These are phyloP conservation scores for Betula pendula DNA, from an alignment of 306 rosid genomes.

Conservation along the genomic window DNA sequence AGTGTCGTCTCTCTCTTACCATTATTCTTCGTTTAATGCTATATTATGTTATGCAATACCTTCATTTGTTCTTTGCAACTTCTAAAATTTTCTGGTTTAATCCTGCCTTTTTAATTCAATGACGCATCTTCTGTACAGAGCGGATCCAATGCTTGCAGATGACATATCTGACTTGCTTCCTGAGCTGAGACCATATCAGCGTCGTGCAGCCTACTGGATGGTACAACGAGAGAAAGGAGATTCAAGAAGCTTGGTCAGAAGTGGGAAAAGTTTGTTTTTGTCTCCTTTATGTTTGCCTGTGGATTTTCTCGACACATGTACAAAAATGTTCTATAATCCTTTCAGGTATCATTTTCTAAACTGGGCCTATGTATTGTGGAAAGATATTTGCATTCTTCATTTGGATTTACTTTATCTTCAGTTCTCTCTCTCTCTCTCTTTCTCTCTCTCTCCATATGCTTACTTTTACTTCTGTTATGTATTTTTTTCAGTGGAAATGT, in stretches of 20 bases:
- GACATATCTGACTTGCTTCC: constrained; percentile 82
- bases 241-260: constrained; percentile 42
- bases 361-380: constrained; percentile 16
- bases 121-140: constrained; percentile 49
- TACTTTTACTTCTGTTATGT: constrained; percentile 22
- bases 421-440: constrained; percentile 8
- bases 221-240: constrained; percentile 69
- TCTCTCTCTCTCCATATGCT: constrained; percentile 22
- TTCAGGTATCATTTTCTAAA: constrained; percentile 65
- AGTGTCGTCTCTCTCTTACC: constrained; percentile 25
- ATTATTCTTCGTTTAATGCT: constrained; percentile 11
- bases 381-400: constrained; percentile 14
- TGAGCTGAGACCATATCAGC: constrained; percentile 84
- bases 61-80: neutral
- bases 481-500: constrained; percentile 76
- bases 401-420: constrained; percentile 21
- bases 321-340: constrained; percentile 83
- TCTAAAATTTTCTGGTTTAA: constrained; percentile 12
- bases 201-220: constrained; percentile 98
- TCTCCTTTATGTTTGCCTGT: constrained; percentile 83
- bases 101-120: constrained; percentile 28
- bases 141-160: constrained; percentile 69
- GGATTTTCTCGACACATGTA: constrained; percentile 59
- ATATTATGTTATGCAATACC: neutral
- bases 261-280: constrained; percentile 43